Evolutionary conservation across 208 protist genomes (phyloP), one percentile per base, ranked within the genome.

Genomic region (Leishmania amazonensis): DNA sequence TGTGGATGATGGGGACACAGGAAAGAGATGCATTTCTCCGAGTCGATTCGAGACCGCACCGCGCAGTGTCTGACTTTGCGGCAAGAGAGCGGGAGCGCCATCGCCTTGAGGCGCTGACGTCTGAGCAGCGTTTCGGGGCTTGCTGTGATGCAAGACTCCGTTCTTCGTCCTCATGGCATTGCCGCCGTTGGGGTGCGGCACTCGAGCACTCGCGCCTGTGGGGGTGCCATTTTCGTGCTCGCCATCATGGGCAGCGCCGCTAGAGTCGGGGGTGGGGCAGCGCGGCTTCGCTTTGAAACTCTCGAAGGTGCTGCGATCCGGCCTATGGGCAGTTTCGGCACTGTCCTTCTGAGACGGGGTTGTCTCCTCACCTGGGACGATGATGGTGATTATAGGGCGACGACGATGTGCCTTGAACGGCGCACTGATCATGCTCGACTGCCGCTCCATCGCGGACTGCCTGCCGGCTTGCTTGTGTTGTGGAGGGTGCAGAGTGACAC

Each of bases 201-300:
- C 19, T 38, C 9, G 24, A 8, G 19, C 68, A 35, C 8, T 24
- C 68, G 42, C 68, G 24, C 45, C 68, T 21, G 35, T 3, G 13
- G 21, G 45, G 5, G 19, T 9, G 1, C 24, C 68, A n/a, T n/a
- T 35, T 21, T 35, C 42, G 68, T n/a, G 68, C n/a, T 73, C 24
- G 40, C 13, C 68, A 2, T 53, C 49, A 45, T 76, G 13, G 13
- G 51, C 31, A 3, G 31, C 6, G 72, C 8, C n/a, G 49, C 40
- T 62, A 0, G 17, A 13, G 8, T 78, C 54, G 3, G 75, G 75
- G 2, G 60, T 68, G 75, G 38, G 31, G 60, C 51, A 68, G 45
- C 82, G 65, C 15, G 82, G 82, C 57, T 85, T 84, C n/a, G 85
- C 81, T 31, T 88, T 85, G 62, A 85, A 85, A 42, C 75, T 62